Evolutionary conservation across 306 rosid genomes (phyloP), one percentile per base, ranked within the genome.

Genomic region (Trifolium pratense): DNA sequence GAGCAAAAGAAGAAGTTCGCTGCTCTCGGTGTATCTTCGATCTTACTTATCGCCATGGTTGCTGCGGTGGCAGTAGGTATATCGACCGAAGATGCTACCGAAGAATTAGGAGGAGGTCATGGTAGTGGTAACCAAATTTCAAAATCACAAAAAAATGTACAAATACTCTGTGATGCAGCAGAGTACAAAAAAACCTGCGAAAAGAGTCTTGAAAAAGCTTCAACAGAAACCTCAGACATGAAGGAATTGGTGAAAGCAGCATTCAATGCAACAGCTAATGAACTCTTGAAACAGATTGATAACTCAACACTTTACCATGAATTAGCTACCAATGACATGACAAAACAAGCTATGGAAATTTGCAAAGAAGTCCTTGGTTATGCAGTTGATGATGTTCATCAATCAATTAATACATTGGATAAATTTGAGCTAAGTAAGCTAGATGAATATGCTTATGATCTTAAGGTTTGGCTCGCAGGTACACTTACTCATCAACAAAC

Each of bases 281-380:
- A 88, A 26, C 37, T 94, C 9, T 0, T 3, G 0, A 74, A 0
- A 0, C 80, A 79, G 9, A 69, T 91, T 0, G 0, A 55, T 1
- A 87, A 86, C 72, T 80, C 90, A 3, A 21, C 71, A 1, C 59
- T 84, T 1, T 46, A 81, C 59, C 7, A 82, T 0, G 88, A 83
- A 13, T 55, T 86, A 2, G 79, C 83, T 9, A 82, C 64, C 6
- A 92, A 91, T 20, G 14, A 75, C 5, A 72, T 67, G 77, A 66
- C 87, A 3, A 82, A 62, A 59, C 84, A 87, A 21, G 97, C 99
- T 2, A 62, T 88, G 39, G 80, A 84, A 0, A 84, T 79, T 29
- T 95, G 99, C 86, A 75, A 71, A 12, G 99, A 95, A 82, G 90
- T 95, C 0, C 60, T 91, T 0, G 85, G 83, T 4, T 91, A 80